Evolutionary conservation across 305 asterid species (phyloP).

Genomic region (Fraxinus baroniana): DNA sequence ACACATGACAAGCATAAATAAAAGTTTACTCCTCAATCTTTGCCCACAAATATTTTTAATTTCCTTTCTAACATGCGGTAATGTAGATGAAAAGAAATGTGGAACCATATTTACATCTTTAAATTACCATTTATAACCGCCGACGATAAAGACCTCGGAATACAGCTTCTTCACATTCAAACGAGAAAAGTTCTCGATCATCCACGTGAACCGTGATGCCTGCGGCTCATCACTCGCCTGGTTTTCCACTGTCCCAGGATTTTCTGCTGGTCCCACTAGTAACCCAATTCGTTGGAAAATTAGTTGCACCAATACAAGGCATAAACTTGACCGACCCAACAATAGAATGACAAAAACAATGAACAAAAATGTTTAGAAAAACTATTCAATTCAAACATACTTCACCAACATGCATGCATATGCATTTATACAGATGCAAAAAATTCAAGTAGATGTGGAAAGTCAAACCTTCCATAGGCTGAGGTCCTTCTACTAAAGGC

Average conservation of each 20-base stretch:
- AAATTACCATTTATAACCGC: slow-evolving; percentile 80
- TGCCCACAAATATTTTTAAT: slow-evolving; percentile 11
- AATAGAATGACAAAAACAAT: slow-evolving; percentile 6
- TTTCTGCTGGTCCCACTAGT: slow-evolving; percentile 55
- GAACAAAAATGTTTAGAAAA: not conserved
- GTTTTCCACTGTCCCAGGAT: slow-evolving; percentile 66
- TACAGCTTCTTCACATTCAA: slow-evolving; percentile 72
- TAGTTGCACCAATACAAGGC: not conserved
- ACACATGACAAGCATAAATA: not conserved
- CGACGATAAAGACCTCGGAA: slow-evolving; percentile 75
- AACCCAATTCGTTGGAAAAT: slow-evolving; percentile 1
- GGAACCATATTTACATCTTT: slow-evolving; percentile 14
- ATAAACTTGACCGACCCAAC: not conserved
- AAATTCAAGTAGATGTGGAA: slow-evolving; percentile 3
- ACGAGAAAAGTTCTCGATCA: slow-evolving; percentile 74
- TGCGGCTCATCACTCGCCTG: slow-evolving; percentile 83
- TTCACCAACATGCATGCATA: slow-evolving; percentile 19
- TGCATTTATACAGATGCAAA: slow-evolving; percentile 5
- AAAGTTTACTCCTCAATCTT: not conserved
- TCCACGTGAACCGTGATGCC: slow-evolving; percentile 80
- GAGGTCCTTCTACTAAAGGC: slow-evolving; percentile 81
- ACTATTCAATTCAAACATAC: slow-evolving; percentile 9
- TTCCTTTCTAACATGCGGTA: not conserved
- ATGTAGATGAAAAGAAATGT: slow-evolving; percentile 10
- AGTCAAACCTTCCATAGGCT: slow-evolving; percentile 85